A percentile compares a stretch with the other conserved stretches of the same genome.
phyloP scores from a whole-genome alignment of 208 protist genomes.

The Trypanosoma scelopori region DNA sequence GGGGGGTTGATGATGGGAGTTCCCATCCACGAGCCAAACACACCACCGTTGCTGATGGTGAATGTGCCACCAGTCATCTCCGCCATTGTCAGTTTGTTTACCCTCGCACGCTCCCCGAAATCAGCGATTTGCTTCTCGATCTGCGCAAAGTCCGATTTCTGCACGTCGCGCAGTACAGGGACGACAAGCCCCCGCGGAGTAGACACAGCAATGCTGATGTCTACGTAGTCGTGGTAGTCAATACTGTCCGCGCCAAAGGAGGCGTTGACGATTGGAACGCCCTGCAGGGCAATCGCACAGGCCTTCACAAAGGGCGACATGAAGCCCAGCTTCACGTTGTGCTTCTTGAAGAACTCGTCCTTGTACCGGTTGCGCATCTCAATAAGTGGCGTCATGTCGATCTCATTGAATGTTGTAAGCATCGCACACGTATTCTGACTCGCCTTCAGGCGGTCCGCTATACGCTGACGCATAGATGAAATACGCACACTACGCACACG shows the following conservation, averaged over 20 bases:
- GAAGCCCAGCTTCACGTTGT: constrained; percentile 98
- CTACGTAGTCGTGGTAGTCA: constrained; percentile 98
- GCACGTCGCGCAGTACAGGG: constrained; percentile 96
- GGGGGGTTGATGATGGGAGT: constrained; percentile 99
- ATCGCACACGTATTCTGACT: constrained; percentile 98
- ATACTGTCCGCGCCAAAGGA: constrained; percentile 95
- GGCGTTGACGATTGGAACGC: constrained; percentile 97
- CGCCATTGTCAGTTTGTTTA: constrained; percentile 94
- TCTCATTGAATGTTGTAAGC: constrained; percentile 99
- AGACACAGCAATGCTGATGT: constrained; percentile 98
- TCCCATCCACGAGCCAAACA: constrained; percentile 98
- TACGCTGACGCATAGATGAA: constrained; percentile 94
- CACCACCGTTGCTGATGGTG: constrained; percentile 99
- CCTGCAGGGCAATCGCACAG: constrained; percentile 92
- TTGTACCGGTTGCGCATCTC: constrained; percentile 96
- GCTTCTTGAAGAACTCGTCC: constrained; percentile 97
- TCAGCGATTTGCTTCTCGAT: constrained; percentile 95
- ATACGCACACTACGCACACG: constrained; percentile 88
- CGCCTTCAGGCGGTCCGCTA: constrained; percentile 97
- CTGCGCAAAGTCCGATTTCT: constrained; percentile 95
- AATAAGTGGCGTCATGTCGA: constrained; percentile 96
- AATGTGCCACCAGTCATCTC: constrained; percentile 99
- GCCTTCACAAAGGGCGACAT: constrained; percentile 99
- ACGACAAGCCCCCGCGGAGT: constrained; percentile 97
- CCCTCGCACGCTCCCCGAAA: constrained; percentile 89